Base-by-base conservation (phyloP, 345 rosid species). In the Populus alba region DNA sequence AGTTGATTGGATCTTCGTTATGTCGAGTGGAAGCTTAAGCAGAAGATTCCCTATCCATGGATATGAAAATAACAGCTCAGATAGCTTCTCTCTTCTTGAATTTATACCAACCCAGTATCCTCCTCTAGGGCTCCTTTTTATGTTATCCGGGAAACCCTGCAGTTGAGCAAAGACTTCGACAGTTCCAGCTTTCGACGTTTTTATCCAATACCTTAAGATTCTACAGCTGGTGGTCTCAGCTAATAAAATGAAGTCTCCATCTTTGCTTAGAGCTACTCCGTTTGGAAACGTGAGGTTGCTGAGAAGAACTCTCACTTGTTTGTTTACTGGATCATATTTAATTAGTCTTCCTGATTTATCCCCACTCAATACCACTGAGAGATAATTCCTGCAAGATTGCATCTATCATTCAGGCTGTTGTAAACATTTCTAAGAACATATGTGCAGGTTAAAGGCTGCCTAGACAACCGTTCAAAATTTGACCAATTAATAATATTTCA, bases 11-110 rank as follows among this genome's bases (percentile, higher is more conserved):
- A 83, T 67, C 71, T 75, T 90, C 79, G 75, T 85, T 61, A 84
- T 29, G 37, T 87, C 86, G 66, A 86, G 39, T 10, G 92, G 92
- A 3, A 89, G 59, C 65, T 80, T 81, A 35, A 86, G 69, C 68
- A 90, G 71, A 22, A 82, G 72, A 15, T 83, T 87, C 15, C 98
- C 94, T 0, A 87, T 70, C 92, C 90, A 83, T 43, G 87, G 84
- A 63, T 74, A 68, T 6, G 91, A 87, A 47, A 87, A 23, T 0
- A 87, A 78, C 76, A 81, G 81, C 7, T 79, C 65, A 0, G 86
- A 47, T 8, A 92, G 25, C 81, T 72, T 86, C 0, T 75, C 23
- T 69, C 82, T 90, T 76, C 71, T 91, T 0, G 97, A 83, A 70
- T 88, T 78, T 11, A 94, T 35, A 2, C 87, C 80, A 17, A 81